Evolutionary conservation across 257 asterid genomes (phyloP).

Genomic region (Solanum megistacrolobum): DNA sequence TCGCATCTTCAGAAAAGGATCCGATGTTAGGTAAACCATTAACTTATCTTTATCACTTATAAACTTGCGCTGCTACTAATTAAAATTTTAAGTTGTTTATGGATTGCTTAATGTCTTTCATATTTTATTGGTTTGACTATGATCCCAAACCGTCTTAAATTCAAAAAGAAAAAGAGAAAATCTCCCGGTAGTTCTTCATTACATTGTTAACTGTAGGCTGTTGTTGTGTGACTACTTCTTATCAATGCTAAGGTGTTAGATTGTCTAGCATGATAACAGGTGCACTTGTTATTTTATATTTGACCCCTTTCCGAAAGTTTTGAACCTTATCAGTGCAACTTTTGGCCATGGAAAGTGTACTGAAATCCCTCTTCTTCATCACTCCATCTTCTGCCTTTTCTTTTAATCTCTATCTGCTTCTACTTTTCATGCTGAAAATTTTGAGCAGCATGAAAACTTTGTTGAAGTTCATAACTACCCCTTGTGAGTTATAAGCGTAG

Average conservation of each 20-base stretch:
- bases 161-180: neutral
- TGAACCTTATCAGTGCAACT: neutral
- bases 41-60: neutral
- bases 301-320: neutral
- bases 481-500: neutral
- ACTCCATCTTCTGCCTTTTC: neutral
- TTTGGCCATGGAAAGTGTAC: neutral
- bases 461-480: neutral
- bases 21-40: conserved; percentile 56
- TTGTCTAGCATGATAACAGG: neutral
- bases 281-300: neutral
- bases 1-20: conserved; percentile 87
- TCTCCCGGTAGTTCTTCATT: neutral
- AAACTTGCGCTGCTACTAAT: neutral
- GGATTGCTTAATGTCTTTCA: neutral
- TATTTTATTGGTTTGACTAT: neutral
- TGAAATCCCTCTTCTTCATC: neutral
- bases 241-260: neutral
- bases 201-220: neutral
- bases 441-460: neutral
- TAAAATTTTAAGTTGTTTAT: neutral
- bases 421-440: neutral
- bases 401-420: neutral
- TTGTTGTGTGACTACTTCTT: neutral
- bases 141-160: neutral